A percentile compares a stretch with the other conserved stretches of the same genome.
phyloP scores from a whole-genome alignment of 306 rosid species.

The Carpinus fangiana region DNA sequence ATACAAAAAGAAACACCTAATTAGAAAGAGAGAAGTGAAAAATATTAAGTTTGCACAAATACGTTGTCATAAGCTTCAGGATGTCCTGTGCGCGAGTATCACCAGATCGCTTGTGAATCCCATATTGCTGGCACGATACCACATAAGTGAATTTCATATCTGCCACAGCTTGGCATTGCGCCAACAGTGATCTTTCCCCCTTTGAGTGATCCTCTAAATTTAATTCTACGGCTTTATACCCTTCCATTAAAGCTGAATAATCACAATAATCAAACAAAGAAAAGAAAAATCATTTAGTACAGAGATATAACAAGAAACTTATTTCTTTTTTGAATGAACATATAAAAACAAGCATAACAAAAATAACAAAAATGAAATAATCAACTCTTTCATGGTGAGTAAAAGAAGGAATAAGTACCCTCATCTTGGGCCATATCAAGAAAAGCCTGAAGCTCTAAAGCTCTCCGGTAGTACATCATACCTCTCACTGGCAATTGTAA shows the following conservation, averaged over 20 bases:
- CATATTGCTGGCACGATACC: slow-evolving; percentile 93
- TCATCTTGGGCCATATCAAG: slow-evolving; percentile 96
- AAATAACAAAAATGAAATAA: background rate
- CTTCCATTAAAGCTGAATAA: slow-evolving; percentile 85
- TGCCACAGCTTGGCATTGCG: slow-evolving; percentile 93
- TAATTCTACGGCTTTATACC: slow-evolving; percentile 84
- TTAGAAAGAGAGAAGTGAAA: background rate
- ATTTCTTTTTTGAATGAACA: background rate
- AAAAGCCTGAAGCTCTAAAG: slow-evolving; percentile 97
- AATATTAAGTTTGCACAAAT: slow-evolving; percentile 26
- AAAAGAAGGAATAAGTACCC: slow-evolving; percentile 44
- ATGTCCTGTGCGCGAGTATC: slow-evolving; percentile 85
- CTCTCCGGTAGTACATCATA: slow-evolving; percentile 95
- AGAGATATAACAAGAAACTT: background rate
- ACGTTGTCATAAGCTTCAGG: slow-evolving; percentile 89
- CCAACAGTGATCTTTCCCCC: slow-evolving; percentile 85
- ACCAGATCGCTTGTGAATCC: slow-evolving; percentile 90
- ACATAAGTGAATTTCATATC: slow-evolving; percentile 97
- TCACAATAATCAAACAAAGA: slow-evolving; percentile 19
- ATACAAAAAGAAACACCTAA: no score
- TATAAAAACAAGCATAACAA: slow-evolving; percentile 4
- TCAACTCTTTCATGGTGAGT: background rate
- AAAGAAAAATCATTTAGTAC: slow-evolving; percentile 4
- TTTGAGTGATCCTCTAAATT: slow-evolving; percentile 75
- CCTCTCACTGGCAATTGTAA: slow-evolving; percentile 69